Conservation (phyloP, 1,139 yeast species). For the Magnusiomyces magnusii region DNA sequence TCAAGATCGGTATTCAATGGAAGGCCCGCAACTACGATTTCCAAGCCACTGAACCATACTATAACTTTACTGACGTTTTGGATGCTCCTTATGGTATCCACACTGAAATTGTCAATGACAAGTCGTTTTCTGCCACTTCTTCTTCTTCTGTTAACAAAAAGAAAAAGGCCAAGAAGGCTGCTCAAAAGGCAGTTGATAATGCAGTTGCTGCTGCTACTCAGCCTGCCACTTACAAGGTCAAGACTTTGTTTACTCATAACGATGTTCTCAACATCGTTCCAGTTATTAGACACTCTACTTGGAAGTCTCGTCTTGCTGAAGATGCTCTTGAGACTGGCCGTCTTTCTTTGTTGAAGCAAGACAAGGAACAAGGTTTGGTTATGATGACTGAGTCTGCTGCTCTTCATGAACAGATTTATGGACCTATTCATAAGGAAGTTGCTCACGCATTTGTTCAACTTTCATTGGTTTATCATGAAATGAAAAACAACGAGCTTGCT, state of each 20-base stretch:
- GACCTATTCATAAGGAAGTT: constrained; percentile 71
- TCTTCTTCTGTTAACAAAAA: constrained; percentile 26
- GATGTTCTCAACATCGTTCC: constrained; percentile 72
- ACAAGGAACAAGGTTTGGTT: constrained; percentile 31
- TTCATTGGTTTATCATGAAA: constrained; percentile 60
- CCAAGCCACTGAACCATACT: constrained; percentile 21
- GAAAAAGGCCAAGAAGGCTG: constrained; percentile 38
- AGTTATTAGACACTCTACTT: constrained; percentile 59
- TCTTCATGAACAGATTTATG: constrained; percentile 77
- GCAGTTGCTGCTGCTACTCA: constrained; percentile 26
- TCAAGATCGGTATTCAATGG: constrained; percentile 87
- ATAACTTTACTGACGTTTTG: constrained; percentile 16
- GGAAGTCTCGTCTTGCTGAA: constrained; percentile 60
- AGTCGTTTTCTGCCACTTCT: constrained; percentile 23
- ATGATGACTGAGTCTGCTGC: constrained; percentile 63
- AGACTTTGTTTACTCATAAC: constrained; percentile 30
- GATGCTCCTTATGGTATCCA: constrained; percentile 24
- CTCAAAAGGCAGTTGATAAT: constrained; percentile 10
- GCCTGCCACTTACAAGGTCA: constrained; percentile 23
- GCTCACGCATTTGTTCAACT: constrained; percentile 60
- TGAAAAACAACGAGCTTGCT: constrained; percentile 53
- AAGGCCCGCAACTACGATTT: constrained; percentile 45
- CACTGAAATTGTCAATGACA: constrained; percentile 34
- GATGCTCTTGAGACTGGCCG: constrained; percentile 62
- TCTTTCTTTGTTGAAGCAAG: constrained; percentile 25